phyloP scores from a whole-genome alignment of 805 yeast genomes.

The Clavispora vitiphila region DNA sequence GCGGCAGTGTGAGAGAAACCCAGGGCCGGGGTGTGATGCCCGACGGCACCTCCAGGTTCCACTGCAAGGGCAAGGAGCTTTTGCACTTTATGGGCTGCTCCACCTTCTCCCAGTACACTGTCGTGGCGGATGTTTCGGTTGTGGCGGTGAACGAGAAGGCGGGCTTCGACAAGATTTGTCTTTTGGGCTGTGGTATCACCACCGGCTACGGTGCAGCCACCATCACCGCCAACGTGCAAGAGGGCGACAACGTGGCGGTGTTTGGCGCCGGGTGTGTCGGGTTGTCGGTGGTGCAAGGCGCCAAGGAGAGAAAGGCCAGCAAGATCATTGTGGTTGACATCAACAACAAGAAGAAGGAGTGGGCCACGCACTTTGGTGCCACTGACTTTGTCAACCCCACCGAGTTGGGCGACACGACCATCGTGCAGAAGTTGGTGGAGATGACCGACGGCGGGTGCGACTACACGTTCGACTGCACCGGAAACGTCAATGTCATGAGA shows the following conservation, averaged over 20 bases:
- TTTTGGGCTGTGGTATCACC: constrained; percentile 97
- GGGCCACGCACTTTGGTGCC: constrained; percentile 90
- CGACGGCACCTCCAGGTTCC: constrained; percentile 92
- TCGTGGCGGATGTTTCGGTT: constrained; percentile 94
- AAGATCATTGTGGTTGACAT: constrained; percentile 83
- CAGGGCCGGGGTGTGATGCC: constrained; percentile 99
- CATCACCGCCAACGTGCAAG: constrained; percentile 84
- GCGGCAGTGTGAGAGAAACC: constrained; percentile 93
- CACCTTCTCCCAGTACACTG: constrained; percentile 94
- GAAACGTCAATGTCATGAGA: constrained; percentile 94
- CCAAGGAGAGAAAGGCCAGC: constrained; percentile 73
- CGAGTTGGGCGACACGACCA: constrained; percentile 61
- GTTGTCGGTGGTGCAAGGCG: constrained; percentile 93
- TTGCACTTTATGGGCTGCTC: constrained; percentile 98
- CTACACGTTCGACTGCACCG: constrained; percentile 96
- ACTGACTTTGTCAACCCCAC: constrained; percentile 90
- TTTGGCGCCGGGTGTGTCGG: constrained; percentile 99
- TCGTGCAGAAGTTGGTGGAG: constrained; percentile 79
- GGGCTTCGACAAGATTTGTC: constrained; percentile 78
- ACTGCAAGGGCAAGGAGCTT: constrained; percentile 75
- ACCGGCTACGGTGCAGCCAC: constrained; percentile 98
- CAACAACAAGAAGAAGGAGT: constrained; percentile 75
- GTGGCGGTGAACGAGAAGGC: constrained; percentile 87
- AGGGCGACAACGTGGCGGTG: constrained; percentile 91
- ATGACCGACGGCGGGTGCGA: constrained; percentile 97